Conservation (phyloP, 2,329 filamentous ascomycete genomes). For the Diaporthe nobilis region DNA sequence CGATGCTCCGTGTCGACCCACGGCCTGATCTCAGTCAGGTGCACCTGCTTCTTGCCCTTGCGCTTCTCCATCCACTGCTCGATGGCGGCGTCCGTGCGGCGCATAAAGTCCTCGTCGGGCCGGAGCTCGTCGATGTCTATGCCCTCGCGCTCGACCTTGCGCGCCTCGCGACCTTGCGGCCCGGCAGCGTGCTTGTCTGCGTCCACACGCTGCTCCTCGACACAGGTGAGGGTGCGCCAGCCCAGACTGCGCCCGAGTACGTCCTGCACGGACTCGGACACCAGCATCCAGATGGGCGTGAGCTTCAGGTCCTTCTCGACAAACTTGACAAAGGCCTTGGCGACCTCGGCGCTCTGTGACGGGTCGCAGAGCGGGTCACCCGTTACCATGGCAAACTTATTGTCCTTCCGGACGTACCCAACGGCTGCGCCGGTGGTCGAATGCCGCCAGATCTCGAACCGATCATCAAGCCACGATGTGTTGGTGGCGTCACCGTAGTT, state of each 20-base stretch:
- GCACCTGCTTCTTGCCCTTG: slow-evolving; percentile 83
- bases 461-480: slow-evolving; percentile 92
- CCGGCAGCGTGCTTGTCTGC: slow-evolving; percentile 76
- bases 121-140: slow-evolving; percentile 83
- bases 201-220: slow-evolving; percentile 89
- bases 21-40: slow-evolving; percentile 89
- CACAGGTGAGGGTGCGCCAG: slow-evolving; percentile 91
- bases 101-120: slow-evolving; percentile 72
- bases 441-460: slow-evolving; percentile 91
- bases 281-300: slow-evolving; percentile 90
- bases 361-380: slow-evolving; percentile 89
- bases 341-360: slow-evolving; percentile 81
- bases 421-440: slow-evolving; percentile 83
- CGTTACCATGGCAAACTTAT: slow-evolving; percentile 85
- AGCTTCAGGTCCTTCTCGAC: slow-evolving; percentile 78
- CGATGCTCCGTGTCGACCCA: slow-evolving; percentile 89
- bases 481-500: slow-evolving; percentile 97
- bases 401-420: slow-evolving; percentile 81
- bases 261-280: slow-evolving; percentile 83
- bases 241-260: slow-evolving; percentile 84
- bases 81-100: slow-evolving; percentile 80
- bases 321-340: slow-evolving; percentile 81
- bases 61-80: slow-evolving; percentile 84
- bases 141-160: slow-evolving; percentile 85
- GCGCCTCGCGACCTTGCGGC: slow-evolving; percentile 69